Conservation (phyloP, 768 basidiomycete species). For the Boletus fagicola region DNA sequence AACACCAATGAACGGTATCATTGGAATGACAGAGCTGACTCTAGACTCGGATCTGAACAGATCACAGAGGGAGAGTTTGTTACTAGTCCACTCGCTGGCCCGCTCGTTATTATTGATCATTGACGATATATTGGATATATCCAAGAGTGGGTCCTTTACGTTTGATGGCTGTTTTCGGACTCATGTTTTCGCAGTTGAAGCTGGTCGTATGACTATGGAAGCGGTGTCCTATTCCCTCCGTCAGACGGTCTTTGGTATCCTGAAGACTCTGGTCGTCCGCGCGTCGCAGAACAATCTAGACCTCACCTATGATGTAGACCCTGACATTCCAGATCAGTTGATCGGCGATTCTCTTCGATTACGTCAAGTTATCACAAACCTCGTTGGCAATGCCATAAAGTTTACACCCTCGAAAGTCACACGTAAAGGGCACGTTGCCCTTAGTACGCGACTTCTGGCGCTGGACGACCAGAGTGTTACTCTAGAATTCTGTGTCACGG, state of each 20-base stretch:
- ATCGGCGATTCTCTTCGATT: slow-evolving; percentile 95
- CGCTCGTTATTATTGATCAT: slow-evolving; percentile 93
- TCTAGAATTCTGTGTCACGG: slow-evolving; percentile 94
- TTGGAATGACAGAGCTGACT: slow-evolving; percentile 99
- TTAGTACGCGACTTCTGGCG: slow-evolving; percentile 78
- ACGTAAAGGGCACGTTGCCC: slow-evolving; percentile 84
- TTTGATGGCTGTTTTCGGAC: neutral
- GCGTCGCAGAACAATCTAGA: slow-evolving; percentile 96
- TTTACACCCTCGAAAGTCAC: slow-evolving; percentile 83
- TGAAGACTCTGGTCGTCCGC: slow-evolving; percentile 97
- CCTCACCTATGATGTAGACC: slow-evolving; percentile 93
- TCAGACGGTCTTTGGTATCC: slow-evolving; percentile 94
- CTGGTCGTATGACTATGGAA: slow-evolving; percentile 99
- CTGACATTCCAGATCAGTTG: slow-evolving; percentile 93
- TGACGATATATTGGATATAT: slow-evolving; percentile 99
- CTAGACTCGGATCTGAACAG: slow-evolving; percentile 94
- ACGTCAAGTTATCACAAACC: slow-evolving; percentile 92
- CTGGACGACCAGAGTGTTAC: slow-evolving; percentile 82
- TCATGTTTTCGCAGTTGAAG: slow-evolving; percentile 67
- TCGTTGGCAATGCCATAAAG: slow-evolving; percentile 96
- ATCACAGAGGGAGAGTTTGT: slow-evolving; percentile 91
- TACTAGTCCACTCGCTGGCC: slow-evolving; percentile 93
- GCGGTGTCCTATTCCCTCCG: slow-evolving; percentile 96
- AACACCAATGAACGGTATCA: slow-evolving; percentile 99
- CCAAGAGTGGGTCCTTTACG: slow-evolving; percentile 77